Conservation (phyloP, 140 eudicot genomes). For the Cichorium intybus region DNA sequence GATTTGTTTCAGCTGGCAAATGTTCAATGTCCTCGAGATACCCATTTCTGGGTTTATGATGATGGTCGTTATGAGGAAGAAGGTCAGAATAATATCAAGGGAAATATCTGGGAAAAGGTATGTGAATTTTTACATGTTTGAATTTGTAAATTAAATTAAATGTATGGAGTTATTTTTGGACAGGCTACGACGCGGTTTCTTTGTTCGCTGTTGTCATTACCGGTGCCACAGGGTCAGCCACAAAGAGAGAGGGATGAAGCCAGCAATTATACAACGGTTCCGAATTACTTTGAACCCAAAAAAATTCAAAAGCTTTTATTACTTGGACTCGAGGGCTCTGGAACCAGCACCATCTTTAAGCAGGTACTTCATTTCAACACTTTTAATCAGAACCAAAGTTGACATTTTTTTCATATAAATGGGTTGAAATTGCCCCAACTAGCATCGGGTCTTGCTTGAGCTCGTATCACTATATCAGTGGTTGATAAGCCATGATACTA, state of each 20-base stretch:
- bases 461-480: too few species aligned
- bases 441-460: too few species aligned
- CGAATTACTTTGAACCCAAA: constrained; percentile 82
- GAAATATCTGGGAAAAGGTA: constrained; percentile 93
- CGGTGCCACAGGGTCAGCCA: constrained; percentile 89
- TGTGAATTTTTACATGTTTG: neutral
- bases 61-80: constrained; percentile 92
- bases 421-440: too few species aligned
- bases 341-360: constrained; percentile 96
- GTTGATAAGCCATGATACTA: too few species aligned
- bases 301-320: constrained; percentile 78
- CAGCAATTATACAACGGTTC: constrained; percentile 58
- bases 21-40: constrained; percentile 97
- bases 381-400: too few species aligned
- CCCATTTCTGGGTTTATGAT: constrained; percentile 91
- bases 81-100: constrained; percentile 84
- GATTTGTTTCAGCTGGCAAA: constrained; percentile 62
- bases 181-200: constrained; percentile 79
- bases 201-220: constrained; percentile 72
- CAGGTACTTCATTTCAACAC: constrained; percentile 46
- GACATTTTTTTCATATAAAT: too few species aligned
- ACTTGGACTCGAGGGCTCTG: constrained; percentile 87
- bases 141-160: neutral
- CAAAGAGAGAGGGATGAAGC: constrained; percentile 64
- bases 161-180: constrained; percentile 19